Evolutionary conservation across 345 rosid genomes (phyloP).

Genomic region (Hibiscus tridactylites): DNA sequence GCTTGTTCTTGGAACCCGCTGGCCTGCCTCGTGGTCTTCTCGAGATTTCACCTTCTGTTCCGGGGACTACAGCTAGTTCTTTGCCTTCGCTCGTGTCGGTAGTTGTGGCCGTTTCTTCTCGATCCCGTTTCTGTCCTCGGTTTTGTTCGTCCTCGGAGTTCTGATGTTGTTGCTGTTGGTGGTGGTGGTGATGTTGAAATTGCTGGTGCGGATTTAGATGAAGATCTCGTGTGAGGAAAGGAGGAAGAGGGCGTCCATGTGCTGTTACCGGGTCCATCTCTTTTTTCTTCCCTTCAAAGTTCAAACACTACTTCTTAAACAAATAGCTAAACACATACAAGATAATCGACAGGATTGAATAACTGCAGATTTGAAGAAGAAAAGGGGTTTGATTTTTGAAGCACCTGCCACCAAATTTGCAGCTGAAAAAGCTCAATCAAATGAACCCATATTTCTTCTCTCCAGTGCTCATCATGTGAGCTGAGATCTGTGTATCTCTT

Average conservation of each 20-base stretch:
- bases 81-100: slow-evolving; percentile 4
- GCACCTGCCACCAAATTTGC: slow-evolving; percentile 16
- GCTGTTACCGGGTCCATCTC: slow-evolving; percentile 72
- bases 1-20: neutral
- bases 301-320: slow-evolving; percentile 19
- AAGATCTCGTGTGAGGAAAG: slow-evolving; percentile 73
- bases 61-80: neutral
- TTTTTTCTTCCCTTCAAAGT: slow-evolving; percentile 14
- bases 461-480: neutral
- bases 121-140: slow-evolving; percentile 63
- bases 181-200: slow-evolving; percentile 41
- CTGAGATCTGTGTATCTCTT: neutral
- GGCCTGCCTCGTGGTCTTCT: neutral
- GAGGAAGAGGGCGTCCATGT: slow-evolving; percentile 73
- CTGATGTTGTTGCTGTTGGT: slow-evolving; percentile 39
- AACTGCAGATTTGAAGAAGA: neutral
- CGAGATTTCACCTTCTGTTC: neutral
- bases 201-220: slow-evolving; percentile 58
- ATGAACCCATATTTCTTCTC: slow-evolving; percentile 17
- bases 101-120: slow-evolving; percentile 34
- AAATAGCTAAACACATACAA: slow-evolving; percentile 6
- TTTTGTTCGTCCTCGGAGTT: slow-evolving; percentile 39
- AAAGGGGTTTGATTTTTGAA: neutral
- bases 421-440: slow-evolving; percentile 13
- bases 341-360: neutral